phyloP scores from a whole-genome alignment of 768 basidiomycete genomes.

The Gyrodon lividus region DNA sequence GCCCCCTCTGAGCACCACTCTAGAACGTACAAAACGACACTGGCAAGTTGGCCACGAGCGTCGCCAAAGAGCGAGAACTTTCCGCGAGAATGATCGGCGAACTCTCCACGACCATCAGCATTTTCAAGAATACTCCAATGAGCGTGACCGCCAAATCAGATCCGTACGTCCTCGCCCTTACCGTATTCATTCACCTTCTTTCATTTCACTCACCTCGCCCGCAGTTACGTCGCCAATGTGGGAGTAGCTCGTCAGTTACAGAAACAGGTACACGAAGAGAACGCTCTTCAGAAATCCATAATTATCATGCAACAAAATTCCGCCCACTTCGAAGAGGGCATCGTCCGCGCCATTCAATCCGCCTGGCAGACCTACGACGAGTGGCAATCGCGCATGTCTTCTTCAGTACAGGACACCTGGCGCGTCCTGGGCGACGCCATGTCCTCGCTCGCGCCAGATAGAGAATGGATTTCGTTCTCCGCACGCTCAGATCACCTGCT shows the following conservation, averaged over 20 bases:
- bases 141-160: slow-evolving; percentile 56
- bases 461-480: slow-evolving; percentile 95
- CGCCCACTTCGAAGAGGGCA: slow-evolving; percentile 95
- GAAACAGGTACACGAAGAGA: slow-evolving; percentile 96
- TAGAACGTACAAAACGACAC: slow-evolving; percentile 95
- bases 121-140: slow-evolving; percentile 95
- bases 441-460: slow-evolving; percentile 76
- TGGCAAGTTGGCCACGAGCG: slow-evolving; percentile 84
- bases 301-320: slow-evolving; percentile 98
- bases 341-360: slow-evolving; percentile 92
- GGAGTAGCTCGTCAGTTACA: slow-evolving; percentile 77
- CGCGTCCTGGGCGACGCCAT: slow-evolving; percentile 68
- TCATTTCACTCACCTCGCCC: not conserved
- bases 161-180: slow-evolving; percentile 4
- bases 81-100: slow-evolving; percentile 86
- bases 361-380: slow-evolving; percentile 98
- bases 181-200: not conserved
- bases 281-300: slow-evolving; percentile 94
- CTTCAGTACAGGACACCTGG: slow-evolving; percentile 74
- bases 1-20: not conserved
- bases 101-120: slow-evolving; percentile 81
- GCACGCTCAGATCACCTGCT: slow-evolving; percentile 92
- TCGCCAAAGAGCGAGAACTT: slow-evolving; percentile 87
- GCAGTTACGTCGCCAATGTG: slow-evolving; percentile 65
- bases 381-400: slow-evolving; percentile 81